Percentiles rank a stretch among this genome's conserved stretches.
Conservation (phyloP, 73 alveolate genomes). For the Paramecium tetraurelia region DNA sequence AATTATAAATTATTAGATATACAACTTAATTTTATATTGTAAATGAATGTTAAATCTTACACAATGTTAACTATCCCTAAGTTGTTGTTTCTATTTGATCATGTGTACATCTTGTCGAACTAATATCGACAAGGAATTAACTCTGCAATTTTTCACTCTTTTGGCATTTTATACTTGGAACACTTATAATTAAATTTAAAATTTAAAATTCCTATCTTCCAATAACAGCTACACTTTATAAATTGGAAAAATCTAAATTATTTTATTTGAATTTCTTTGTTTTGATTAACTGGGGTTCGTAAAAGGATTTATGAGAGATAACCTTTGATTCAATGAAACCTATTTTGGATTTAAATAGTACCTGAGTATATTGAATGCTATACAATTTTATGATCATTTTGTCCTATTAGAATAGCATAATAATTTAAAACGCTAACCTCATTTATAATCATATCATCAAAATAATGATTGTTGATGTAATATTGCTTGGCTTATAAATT, state of each 20-base stretch:
- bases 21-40: neutral
- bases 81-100: neutral
- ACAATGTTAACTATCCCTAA: neutral
- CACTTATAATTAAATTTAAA: neutral
- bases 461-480: neutral
- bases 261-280: neutral
- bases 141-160: neutral
- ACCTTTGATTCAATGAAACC: neutral
- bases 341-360: neutral
- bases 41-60: neutral
- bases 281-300: neutral
- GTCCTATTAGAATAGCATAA: neutral
- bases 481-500: neutral
- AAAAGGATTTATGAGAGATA: neutral
- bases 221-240: neutral
- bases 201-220: neutral
- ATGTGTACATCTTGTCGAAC: neutral
- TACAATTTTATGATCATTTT: neutral
- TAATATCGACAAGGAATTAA: neutral
- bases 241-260: neutral
- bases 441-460: neutral
- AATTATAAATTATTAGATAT: too few relatives aligned
- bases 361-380: neutral
- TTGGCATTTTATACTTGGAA: neutral
- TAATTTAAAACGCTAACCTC: neutral